Evolutionary conservation across 2,329 filamentous ascomycete species (phyloP).

Genomic region (Cytospora leucostoma): DNA sequence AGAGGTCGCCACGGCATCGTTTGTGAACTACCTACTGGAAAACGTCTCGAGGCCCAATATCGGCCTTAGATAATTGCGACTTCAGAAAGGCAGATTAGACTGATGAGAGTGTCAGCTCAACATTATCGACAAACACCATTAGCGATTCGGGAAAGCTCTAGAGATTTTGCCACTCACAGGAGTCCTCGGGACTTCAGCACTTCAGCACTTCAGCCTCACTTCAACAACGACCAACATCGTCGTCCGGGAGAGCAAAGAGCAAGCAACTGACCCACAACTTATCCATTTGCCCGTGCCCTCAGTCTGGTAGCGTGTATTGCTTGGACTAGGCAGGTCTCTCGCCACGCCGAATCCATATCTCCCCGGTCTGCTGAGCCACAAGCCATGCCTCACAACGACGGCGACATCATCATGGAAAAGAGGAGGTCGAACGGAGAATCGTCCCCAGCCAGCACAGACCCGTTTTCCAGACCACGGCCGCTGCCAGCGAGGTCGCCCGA

Average conservation of each 20-base stretch:
- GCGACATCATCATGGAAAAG: not conserved
- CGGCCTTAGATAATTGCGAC: no score
- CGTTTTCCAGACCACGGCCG: conserved; percentile 45
- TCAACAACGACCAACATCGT: not conserved
- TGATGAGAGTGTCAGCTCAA: no score
- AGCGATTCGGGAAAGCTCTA: not conserved
- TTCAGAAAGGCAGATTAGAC: no score
- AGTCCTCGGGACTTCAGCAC: not conserved
- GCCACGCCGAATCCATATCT: not conserved
- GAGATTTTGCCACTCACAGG: not conserved
- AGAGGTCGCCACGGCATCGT: no score
- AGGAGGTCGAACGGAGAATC: not conserved
- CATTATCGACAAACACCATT: no score
- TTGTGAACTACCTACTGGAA: no score
- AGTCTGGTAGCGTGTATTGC: not conserved
- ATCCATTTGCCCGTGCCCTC: not conserved
- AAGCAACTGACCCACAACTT: not conserved
- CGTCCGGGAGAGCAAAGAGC: not conserved
- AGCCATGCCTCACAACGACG: not conserved
- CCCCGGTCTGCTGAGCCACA: not conserved
- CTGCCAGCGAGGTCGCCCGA: conserved; percentile 46
- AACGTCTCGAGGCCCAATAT: no score
- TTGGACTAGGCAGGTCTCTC: not conserved
- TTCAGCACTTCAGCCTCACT: not conserved
- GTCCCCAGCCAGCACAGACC: conserved; percentile 9